Evolutionary conservation across 768 basidiomycete genomes (phyloP), one percentile per base, ranked within the genome.

Genomic region (Lentinula detonsa): DNA sequence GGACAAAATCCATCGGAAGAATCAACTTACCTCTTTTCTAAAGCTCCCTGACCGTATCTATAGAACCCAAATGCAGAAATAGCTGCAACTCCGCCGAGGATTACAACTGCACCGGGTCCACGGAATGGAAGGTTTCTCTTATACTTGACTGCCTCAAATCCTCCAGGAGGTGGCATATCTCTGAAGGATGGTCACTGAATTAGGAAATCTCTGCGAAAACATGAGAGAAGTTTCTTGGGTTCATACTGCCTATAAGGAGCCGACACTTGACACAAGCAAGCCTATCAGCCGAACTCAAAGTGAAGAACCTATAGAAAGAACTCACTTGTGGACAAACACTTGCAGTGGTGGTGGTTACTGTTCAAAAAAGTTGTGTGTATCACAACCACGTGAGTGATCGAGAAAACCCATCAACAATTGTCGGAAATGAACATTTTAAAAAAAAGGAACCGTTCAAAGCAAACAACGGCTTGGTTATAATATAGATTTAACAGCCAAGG

Each of bases 141-240:
- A 84, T 98, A 99, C 74, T 88, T 88, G 76, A 99, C 76, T 33
- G 88, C 76, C 71, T 92, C 94, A 75, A 96, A 99, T 2, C 96
- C 96, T 63, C 94, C 95, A 49, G 86, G 67, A 45, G 96, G 96
- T 67, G 96, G 96, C 86, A 99, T 90, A 71, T 99, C 96, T 76
- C 48, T 59, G 45, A 33, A 35, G 16, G 46, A 48, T 9, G 21
- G 46, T 9, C n/a, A 8, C 46, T 48, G 21, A 3, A 48, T 48
- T 48, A 48, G 46, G 21, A 23, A 48, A 23, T 45, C 40, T n/a
- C 21, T 13, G 13, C 40, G 35, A 40, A 35, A 40, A 31, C 28
- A 56, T 37, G 40, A 48, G 23, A 61, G 46, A 52, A 49, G 43
- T 40, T 46, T 51, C 45, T 37, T 43, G 48, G 62, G 11, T 59